phyloP scores from a whole-genome alignment of 768 basidiomycete species.

The Bullera alba region DNA sequence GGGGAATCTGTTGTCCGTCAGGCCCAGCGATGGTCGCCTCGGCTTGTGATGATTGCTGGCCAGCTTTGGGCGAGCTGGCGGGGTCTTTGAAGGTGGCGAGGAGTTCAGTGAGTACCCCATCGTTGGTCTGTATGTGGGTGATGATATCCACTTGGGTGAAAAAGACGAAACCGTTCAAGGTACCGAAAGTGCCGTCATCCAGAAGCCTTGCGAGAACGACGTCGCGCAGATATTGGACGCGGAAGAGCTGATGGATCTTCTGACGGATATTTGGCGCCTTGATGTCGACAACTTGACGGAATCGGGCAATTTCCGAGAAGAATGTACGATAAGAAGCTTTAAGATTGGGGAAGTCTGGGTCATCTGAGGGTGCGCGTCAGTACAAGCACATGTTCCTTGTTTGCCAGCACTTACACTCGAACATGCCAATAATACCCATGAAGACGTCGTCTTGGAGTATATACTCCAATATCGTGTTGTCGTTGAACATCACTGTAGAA shows the following conservation, averaged over 20 bases:
- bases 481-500: slow-evolving; percentile 78
- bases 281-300: slow-evolving; percentile 82
- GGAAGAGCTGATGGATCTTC: slow-evolving; percentile 95
- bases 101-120: slow-evolving; percentile 66
- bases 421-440: slow-evolving; percentile 86
- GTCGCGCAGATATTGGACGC: slow-evolving; percentile 94
- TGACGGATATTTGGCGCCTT: slow-evolving; percentile 65
- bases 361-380: slow-evolving; percentile 55
- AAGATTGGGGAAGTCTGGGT: slow-evolving; percentile 91
- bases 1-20: slow-evolving; percentile 46
- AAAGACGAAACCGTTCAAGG: slow-evolving; percentile 92
- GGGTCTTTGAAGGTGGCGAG: slow-evolving; percentile 50
- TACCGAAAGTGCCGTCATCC: slow-evolving; percentile 94
- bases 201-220: slow-evolving; percentile 90
- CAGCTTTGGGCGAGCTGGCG: neutral
- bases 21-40: neutral
- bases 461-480: slow-evolving; percentile 88
- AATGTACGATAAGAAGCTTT: slow-evolving; percentile 97
- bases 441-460: slow-evolving; percentile 89
- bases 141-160: slow-evolving; percentile 99
- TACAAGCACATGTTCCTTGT: neutral
- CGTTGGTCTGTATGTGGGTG: slow-evolving; percentile 73
- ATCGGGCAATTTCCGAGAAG: slow-evolving; percentile 70
- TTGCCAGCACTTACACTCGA: slow-evolving; percentile 61
- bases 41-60: neutral